Base-by-base conservation (phyloP, 108 stramenopile genomes). In the Cyclotella sp. region DNA sequence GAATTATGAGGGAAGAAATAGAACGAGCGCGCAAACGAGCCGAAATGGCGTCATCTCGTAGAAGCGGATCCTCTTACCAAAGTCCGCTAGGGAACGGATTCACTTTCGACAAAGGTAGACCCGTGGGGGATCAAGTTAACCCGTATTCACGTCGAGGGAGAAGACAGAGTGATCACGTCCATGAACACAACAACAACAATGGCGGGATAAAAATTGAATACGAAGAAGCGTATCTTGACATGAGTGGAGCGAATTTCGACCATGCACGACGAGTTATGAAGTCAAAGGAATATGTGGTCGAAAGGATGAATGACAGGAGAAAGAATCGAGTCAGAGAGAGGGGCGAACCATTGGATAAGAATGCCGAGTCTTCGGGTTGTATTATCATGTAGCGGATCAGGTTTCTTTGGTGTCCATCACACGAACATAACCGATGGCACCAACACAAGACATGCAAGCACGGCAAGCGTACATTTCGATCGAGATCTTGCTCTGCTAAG, bases 11-110 rank as follows among this genome's bases (percentile, higher is more conserved):
- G 42, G 91, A 95, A 55, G 91, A 89, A 21, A 82, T 95, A 0
- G 87, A 87, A 70, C 63, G 78, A 45, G 90, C 91, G 12, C 66
- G 83, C 16, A 79, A 82, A 52, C 77, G 90, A 30, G 88, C 88
- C 13, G 77, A 92, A 59, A 65, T 52, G n/a, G 87, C 85, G 3
- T 77, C 79, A 41, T 43, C 84, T 16, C 69, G 83, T 27, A 58
- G 81, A 26, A 78, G 63, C 46, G 87, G 83, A 26, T 86, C 78
- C 30, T 89, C 89, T 8, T 95, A 95, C 76, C 81, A 85, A 75
- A 89, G 88, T 63, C 94, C 94, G 3, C 61, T 95, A 39, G 94
- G 94, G 18, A 71, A 82, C 22, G 94, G 94, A 52, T 95, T 95
- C 78, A 34, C 44, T 24, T 85, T 82, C 18, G 66, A 81, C 18